phyloP scores from a whole-genome alignment of 2,329 filamentous ascomycete species.

The Sarocladium oryzae region DNA sequence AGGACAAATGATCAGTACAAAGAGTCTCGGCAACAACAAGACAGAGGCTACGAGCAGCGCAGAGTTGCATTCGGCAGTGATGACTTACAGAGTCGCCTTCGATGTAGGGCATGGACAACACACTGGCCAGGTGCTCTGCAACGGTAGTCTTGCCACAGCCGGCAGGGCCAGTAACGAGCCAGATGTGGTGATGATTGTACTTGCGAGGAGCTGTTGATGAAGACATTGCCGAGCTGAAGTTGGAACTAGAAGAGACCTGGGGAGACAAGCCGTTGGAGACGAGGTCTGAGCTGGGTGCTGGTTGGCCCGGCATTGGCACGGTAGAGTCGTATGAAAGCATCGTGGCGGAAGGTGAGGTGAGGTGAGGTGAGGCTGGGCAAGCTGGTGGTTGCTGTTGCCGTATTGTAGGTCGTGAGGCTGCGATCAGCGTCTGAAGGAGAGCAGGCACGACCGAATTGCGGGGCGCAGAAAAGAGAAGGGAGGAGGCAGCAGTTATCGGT shows the following conservation, averaged over 20 bases:
- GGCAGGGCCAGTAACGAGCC: slow-evolving; percentile 73
- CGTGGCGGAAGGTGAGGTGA: slow-evolving; percentile 11
- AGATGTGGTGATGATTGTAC: slow-evolving; percentile 58
- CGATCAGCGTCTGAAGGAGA: no score
- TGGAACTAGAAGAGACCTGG: neutral
- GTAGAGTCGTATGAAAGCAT: slow-evolving; percentile 48
- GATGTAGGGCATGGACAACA: slow-evolving; percentile 62
- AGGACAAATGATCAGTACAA: slow-evolving; percentile 10
- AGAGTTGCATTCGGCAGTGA: slow-evolving; percentile 20
- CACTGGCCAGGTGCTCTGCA: slow-evolving; percentile 55
- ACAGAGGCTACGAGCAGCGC: no score
- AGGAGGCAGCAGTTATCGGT: no score
- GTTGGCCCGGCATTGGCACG: slow-evolving; percentile 35
- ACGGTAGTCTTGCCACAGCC: slow-evolving; percentile 76
- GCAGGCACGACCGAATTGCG: no score
- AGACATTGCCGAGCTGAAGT: slow-evolving; percentile 17
- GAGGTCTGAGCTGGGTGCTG: slow-evolving; percentile 12
- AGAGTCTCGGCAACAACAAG: no score
- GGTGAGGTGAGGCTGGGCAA: neutral
- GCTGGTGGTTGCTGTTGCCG: no score
- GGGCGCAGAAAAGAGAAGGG: no score
- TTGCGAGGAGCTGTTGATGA: slow-evolving; percentile 21
- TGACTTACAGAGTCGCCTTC: slow-evolving; percentile 69
- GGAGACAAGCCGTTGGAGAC: slow-evolving; percentile 16
- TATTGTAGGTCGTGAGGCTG: neutral